A percentile compares a stretch with the other conserved stretches of the same genome.
These are phyloP conservation scores for Dictyostelium capitatum DNA, from an alignment of 78 protist species.

Conservation along the genomic window DNA sequence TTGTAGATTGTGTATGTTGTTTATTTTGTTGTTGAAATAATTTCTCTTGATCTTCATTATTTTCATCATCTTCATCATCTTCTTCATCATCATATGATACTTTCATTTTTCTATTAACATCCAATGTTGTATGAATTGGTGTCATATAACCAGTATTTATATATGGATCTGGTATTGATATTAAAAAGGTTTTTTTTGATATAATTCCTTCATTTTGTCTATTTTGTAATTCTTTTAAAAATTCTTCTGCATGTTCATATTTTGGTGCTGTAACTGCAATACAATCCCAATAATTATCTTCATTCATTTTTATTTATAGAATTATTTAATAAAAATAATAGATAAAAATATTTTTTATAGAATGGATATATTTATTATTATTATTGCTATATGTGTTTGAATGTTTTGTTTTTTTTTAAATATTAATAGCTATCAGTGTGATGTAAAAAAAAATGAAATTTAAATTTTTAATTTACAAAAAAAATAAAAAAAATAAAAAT, in stretches of 20 bases:
- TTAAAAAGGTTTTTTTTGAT: constrained; percentile 4
- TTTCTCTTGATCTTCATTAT: not conserved
- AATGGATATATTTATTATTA: not conserved
- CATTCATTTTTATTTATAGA: constrained; percentile 20
- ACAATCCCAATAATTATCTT: constrained; percentile 30
- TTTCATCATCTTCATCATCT: not conserved
- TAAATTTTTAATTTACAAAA: too few relatives aligned
- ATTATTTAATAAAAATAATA: too few relatives aligned
- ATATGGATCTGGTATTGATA: constrained; percentile 60
- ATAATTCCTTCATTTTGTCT: constrained; percentile 68
- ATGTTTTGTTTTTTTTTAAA: not conserved
- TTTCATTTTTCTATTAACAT: not conserved
- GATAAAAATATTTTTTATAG: too few relatives aligned
- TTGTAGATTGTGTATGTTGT: not conserved
- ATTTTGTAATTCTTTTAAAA: constrained; percentile 45
- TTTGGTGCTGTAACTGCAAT: constrained; percentile 72
- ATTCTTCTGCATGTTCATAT: constrained; percentile 57
- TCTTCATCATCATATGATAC: not conserved
- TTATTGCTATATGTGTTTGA: too few relatives aligned
- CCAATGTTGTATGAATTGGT: not conserved
- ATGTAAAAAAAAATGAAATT: not conserved
- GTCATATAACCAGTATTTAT: not conserved
- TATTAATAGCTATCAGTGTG: not conserved
- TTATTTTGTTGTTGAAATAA: not conserved
- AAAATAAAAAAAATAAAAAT: not conserved